These are phyloP conservation scores for Psilocybe subaeruginosa DNA, from an alignment of 768 basidiomycete species.

Conservation along the genomic window DNA sequence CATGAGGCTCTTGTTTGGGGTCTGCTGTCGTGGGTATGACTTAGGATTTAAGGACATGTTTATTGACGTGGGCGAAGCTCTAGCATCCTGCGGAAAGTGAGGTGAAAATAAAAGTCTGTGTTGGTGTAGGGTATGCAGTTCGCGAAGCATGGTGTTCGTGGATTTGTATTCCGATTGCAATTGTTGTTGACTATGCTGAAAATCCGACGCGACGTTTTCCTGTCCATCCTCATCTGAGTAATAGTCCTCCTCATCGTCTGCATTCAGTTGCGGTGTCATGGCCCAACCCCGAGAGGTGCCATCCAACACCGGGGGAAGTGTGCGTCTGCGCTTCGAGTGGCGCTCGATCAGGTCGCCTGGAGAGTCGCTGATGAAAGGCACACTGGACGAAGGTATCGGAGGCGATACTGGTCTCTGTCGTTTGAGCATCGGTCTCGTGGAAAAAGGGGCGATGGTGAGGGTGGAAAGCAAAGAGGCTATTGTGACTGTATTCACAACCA, in stretches of 20 bases:
- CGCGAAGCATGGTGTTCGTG: slow-evolving; percentile 67
- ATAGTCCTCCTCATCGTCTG: slow-evolving; percentile 35
- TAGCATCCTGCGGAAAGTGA: slow-evolving; percentile 12
- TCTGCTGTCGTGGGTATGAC: background rate
- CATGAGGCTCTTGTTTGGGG: background rate
- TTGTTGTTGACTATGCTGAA: background rate
- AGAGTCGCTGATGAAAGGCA: slow-evolving; percentile 30
- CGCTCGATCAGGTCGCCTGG: slow-evolving; percentile 30
- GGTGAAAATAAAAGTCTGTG: slow-evolving; percentile 56
- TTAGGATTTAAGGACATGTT: background rate
- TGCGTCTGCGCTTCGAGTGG: slow-evolving; percentile 56
- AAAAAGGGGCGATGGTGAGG: background rate
- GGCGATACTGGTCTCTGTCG: slow-evolving; percentile 51
- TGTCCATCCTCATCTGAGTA: slow-evolving; percentile 27
- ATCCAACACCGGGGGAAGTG: slow-evolving; percentile 53
- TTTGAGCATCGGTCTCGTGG: slow-evolving; percentile 46
- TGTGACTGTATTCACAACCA: background rate
- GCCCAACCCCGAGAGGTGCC: slow-evolving; percentile 54
- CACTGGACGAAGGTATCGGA: slow-evolving; percentile 28
- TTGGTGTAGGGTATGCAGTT: slow-evolving; percentile 70
- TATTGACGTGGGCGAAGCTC: background rate
- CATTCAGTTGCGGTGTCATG: slow-evolving; percentile 28
- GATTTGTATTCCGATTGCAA: slow-evolving; percentile 51
- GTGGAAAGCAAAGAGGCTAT: background rate
- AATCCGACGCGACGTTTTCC: slow-evolving; percentile 21